phyloP scores from a whole-genome alignment of 2,329 filamentous ascomycete species.

The Orbilia ellipsospora region DNA sequence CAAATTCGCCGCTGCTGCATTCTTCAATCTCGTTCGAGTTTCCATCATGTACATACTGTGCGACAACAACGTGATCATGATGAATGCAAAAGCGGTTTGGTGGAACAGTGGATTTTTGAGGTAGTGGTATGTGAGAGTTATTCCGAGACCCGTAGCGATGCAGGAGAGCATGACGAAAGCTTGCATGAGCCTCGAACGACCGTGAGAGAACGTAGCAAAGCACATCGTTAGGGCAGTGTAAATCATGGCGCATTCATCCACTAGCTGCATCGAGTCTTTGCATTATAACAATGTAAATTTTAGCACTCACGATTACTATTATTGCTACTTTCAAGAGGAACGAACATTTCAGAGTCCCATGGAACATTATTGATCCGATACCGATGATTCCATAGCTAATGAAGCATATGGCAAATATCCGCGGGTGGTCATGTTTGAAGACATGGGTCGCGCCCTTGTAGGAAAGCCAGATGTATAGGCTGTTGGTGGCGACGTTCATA shows the following conservation, averaged over 20 bases:
- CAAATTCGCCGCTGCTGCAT: conserved; percentile 68
- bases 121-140: conserved; percentile 83
- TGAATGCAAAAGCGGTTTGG: conserved; percentile 78
- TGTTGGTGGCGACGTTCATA: conserved; percentile 78
- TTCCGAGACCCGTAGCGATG: conserved; percentile 70
- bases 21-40: conserved; percentile 66
- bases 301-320: neutral
- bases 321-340: conserved; percentile 13
- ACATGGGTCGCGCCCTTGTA: conserved; percentile 80
- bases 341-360: conserved; percentile 69
- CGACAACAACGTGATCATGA: conserved; percentile 77
- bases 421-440: conserved; percentile 76
- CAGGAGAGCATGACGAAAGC: conserved; percentile 67
- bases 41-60: conserved; percentile 84
- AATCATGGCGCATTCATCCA: conserved; percentile 72
- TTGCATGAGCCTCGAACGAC: conserved; percentile 67
- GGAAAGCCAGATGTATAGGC: conserved; percentile 82
- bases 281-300: conserved; percentile 9
- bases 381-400: conserved; percentile 69
- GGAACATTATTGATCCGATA: conserved; percentile 69
- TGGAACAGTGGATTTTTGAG: conserved; percentile 86
- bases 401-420: conserved; percentile 74
- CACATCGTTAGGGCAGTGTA: conserved; percentile 71
- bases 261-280: conserved; percentile 71
- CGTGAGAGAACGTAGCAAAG: conserved; percentile 78